Conservation (phyloP, 2,329 filamentous ascomycete species). For the Colletotrichum acutatum region DNA sequence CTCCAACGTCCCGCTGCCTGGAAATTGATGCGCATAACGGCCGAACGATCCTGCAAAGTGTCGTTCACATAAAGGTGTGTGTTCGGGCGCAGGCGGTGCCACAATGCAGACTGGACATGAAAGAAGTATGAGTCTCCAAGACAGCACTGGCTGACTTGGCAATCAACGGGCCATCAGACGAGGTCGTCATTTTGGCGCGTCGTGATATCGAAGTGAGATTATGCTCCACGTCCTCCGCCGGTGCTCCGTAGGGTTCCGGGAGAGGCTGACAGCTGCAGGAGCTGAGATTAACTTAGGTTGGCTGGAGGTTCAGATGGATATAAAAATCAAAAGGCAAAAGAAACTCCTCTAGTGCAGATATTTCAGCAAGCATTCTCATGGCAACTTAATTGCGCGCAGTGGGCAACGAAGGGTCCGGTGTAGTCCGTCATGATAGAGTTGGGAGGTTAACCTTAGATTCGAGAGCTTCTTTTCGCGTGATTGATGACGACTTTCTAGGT, state of each 20-base stretch:
- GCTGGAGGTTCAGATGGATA: conserved; percentile 27
- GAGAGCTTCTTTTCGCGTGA: neutral
- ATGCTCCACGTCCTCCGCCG: neutral
- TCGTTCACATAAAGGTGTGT: neutral
- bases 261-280: conserved; percentile 23
- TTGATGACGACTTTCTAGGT: neutral
- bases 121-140: neutral
- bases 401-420: conserved; percentile 14
- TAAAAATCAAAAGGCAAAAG: conserved; percentile 17
- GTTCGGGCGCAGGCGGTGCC: conserved; percentile 3
- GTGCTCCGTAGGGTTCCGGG: conserved; percentile 7
- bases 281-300: conserved; percentile 11
- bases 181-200: neutral
- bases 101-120: neutral
- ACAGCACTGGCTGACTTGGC: neutral
- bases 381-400: conserved; percentile 21
- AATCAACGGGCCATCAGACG: neutral
- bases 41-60: neutral
- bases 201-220: neutral
- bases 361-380: conserved; percentile 4
- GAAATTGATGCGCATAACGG: conserved; percentile 6
- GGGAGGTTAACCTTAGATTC: conserved; percentile 14
- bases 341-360: conserved; percentile 4
- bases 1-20: conserved; percentile 3
- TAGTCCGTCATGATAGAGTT: conserved; percentile 9